phyloP scores from a whole-genome alignment of 805 yeast species.

The Myxozyma neglecta region DNA sequence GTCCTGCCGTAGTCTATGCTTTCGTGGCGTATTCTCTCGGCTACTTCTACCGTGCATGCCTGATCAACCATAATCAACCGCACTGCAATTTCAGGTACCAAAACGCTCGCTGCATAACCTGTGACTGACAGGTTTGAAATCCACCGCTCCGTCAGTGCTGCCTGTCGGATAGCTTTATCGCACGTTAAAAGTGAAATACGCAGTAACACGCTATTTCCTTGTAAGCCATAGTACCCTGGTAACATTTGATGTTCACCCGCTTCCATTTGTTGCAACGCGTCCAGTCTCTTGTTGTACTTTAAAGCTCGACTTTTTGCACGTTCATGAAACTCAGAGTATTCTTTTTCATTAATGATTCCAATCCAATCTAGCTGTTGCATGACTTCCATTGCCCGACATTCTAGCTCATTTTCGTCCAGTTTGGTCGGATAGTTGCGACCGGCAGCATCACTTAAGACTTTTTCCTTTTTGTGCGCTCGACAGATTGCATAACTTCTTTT shows the following conservation, averaged over 20 bases:
- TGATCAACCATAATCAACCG: constrained; percentile 29
- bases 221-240: constrained; percentile 32
- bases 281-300: constrained; percentile 12
- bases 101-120: constrained; percentile 24
- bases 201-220: constrained; percentile 20
- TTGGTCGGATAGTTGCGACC: constrained; percentile 21
- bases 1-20: constrained; percentile 27
- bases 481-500: constrained; percentile 28
- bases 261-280: constrained; percentile 22
- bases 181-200: constrained; percentile 4
- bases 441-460: constrained; percentile 1
- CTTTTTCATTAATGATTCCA: constrained; percentile 14
- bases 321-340: constrained; percentile 14
- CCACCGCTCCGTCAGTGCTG: constrained; percentile 18
- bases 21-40: constrained; percentile 25
- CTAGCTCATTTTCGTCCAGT: constrained; percentile 11
- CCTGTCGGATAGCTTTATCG: constrained; percentile 7
- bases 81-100: constrained; percentile 31
- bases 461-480: constrained; percentile 13
- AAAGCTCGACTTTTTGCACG: constrained; percentile 13
- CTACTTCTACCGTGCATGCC: constrained; percentile 9
- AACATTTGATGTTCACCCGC: constrained; percentile 9
- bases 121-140: constrained; percentile 28
- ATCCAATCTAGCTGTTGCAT: not conserved
- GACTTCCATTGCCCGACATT: constrained; percentile 4